A percentile compares a stretch with the other conserved stretches of the same genome.
Conservation (phyloP, 345 rosid genomes). For the Heritiera fomes region DNA sequence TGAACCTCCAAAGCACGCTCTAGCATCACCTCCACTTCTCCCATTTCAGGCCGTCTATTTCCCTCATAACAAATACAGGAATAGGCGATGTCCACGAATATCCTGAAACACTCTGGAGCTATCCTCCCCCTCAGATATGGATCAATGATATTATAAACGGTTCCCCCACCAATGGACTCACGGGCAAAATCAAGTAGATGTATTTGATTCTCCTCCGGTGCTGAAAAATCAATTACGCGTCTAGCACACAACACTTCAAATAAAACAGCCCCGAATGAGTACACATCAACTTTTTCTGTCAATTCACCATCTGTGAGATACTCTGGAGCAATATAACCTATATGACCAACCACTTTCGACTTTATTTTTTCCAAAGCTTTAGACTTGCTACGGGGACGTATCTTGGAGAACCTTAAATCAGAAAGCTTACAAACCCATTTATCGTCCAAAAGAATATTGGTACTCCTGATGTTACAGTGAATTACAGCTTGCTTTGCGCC, state of each 20-base stretch:
- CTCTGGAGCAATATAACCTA: conserved; percentile 36
- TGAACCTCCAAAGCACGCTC: too few species aligned
- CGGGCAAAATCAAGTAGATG: too few species aligned
- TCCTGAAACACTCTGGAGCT: background rate
- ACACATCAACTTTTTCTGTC: conserved; percentile 40
- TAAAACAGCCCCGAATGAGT: conserved; percentile 40
- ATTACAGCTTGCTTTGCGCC: conserved; percentile 38
- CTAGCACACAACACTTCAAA: conserved; percentile 40
- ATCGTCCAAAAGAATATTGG: conserved; percentile 40
- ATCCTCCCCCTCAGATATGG: background rate
- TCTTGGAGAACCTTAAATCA: conserved; percentile 41
- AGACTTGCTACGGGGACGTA: conserved; percentile 31
- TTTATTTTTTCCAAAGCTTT: conserved; percentile 26
- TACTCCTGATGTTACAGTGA: conserved; percentile 38
- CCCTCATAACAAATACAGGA: too few species aligned
- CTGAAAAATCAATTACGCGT: conserved; percentile 16
- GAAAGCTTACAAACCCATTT: conserved; percentile 38
- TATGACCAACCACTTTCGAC: conserved; percentile 26
- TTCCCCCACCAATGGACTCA: background rate
- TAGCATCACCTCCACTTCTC: too few species aligned
- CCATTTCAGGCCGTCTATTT: too few species aligned
- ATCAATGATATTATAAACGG: background rate
- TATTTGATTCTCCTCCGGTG: too few species aligned
- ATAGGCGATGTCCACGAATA: too few species aligned
- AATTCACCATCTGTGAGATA: conserved; percentile 28